Evolutionary conservation across 805 yeast species (phyloP).

Genomic region (Cyberlindnera suaveolens): DNA sequence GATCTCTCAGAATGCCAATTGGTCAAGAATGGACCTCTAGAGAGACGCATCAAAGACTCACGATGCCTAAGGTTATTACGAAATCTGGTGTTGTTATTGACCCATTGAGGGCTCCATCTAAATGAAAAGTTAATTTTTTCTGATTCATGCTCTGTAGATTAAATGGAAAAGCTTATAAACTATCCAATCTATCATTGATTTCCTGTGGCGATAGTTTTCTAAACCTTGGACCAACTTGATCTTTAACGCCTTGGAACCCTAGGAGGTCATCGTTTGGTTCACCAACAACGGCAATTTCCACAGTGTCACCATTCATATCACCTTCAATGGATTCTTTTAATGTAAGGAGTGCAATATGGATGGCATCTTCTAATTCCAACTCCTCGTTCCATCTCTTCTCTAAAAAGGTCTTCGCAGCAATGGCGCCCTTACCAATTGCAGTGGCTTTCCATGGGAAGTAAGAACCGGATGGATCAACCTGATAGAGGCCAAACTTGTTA

Average conservation of each 20-base stretch:
- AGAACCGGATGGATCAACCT: slow-evolving; percentile 97
- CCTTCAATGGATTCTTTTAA: slow-evolving; percentile 97
- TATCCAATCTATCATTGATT: slow-evolving; percentile 91
- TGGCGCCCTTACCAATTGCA: slow-evolving; percentile 94
- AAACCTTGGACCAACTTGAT: slow-evolving; percentile 83
- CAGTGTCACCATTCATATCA: slow-evolving; percentile 93
- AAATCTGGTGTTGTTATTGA: slow-evolving; percentile 88
- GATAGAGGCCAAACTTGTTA: slow-evolving; percentile 75
- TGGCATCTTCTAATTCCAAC: slow-evolving; percentile 95
- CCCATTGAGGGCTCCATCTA: slow-evolving; percentile 84
- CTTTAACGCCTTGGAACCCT: slow-evolving; percentile 79
- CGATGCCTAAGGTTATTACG: slow-evolving; percentile 82
- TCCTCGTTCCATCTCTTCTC: slow-evolving; percentile 99
- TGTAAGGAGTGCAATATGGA: slow-evolving; percentile 90
- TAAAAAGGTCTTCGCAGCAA: slow-evolving; percentile 93
- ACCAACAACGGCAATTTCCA: slow-evolving; percentile 85
- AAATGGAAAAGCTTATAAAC: slow-evolving; percentile 44
- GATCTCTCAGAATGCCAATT: slow-evolving; percentile 89
- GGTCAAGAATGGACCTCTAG: slow-evolving; percentile 96
- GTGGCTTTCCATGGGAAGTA: slow-evolving; percentile 99
- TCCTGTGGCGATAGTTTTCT: slow-evolving; percentile 82
- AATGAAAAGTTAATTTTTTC: slow-evolving; percentile 24
- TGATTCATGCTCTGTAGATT: neutral
- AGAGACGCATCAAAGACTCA: slow-evolving; percentile 77
- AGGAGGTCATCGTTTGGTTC: slow-evolving; percentile 73